These are phyloP conservation scores for Penicillium riverlandense DNA, from an alignment of 495 filamentous ascomycete genomes.

Conservation along the genomic window DNA sequence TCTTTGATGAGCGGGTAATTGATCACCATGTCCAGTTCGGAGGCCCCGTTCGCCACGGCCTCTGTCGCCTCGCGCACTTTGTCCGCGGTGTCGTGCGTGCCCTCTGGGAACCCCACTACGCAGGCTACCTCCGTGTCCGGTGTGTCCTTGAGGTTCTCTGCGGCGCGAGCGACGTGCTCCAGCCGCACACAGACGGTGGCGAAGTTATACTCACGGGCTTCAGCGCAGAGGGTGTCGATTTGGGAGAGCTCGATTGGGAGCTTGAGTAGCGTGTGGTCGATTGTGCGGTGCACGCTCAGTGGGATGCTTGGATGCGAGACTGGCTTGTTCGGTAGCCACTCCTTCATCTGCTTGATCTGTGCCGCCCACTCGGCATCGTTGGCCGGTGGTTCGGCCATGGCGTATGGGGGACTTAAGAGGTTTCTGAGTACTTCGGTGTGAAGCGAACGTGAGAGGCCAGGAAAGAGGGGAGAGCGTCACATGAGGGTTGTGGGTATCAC, in stretches of 20 bases:
- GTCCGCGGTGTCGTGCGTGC: conserved; percentile 43
- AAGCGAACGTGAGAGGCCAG: not conserved
- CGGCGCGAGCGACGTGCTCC: conserved; percentile 44
- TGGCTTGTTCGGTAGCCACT: conserved; percentile 15
- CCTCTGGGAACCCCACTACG: conserved; percentile 64
- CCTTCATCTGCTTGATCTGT: conserved; percentile 19
- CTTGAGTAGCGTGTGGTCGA: conserved; percentile 63
- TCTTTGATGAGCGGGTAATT: conserved; percentile 48
- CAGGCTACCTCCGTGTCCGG: conserved; percentile 48
- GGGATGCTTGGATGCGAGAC: conserved; percentile 17
- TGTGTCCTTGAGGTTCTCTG: conserved; percentile 39
- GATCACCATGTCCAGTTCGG: conserved; percentile 63
- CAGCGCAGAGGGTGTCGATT: conserved; percentile 55
- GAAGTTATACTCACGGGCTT: conserved; percentile 53
- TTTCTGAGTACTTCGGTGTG: not conserved
- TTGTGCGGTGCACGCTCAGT: conserved; percentile 27
- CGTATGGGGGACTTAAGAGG: not conserved
- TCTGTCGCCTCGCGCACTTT: conserved; percentile 49
- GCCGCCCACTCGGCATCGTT: conserved; percentile 31
- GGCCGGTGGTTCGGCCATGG: conserved; percentile 6
- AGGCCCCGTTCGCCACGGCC: conserved; percentile 52
- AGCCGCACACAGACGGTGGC: conserved; percentile 55
- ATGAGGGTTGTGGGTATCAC: conserved; percentile 14
- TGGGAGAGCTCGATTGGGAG: conserved; percentile 44
- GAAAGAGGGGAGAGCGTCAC: conserved; percentile 21